phyloP scores from a whole-genome alignment of 805 yeast genomes.

The Yarrowia sp. region DNA sequence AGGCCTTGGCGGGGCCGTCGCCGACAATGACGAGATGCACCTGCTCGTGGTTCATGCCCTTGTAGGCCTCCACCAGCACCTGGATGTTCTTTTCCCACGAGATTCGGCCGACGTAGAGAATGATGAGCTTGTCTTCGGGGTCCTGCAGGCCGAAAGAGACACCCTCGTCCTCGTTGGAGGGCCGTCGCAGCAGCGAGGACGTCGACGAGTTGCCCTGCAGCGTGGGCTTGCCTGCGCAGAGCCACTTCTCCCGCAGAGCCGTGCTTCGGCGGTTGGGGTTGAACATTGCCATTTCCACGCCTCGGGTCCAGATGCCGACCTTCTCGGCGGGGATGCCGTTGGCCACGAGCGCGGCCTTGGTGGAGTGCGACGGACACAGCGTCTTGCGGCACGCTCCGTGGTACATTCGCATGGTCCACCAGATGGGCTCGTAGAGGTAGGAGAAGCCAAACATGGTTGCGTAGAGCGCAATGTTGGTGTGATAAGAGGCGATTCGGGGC shows the following conservation, averaged over 20 bases:
- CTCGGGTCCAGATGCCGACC: slow-evolving; percentile 31
- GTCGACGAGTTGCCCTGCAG: slow-evolving; percentile 11
- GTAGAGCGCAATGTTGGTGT: slow-evolving; percentile 31
- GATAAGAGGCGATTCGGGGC: slow-evolving; percentile 31
- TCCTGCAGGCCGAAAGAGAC: slow-evolving; percentile 26
- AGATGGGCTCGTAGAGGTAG: slow-evolving; percentile 29
- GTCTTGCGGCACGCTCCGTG: slow-evolving; percentile 38
- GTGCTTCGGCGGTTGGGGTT: slow-evolving; percentile 22
- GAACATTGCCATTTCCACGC: slow-evolving; percentile 29
- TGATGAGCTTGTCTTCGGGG: slow-evolving; percentile 21
- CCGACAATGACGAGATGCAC: slow-evolving; percentile 30
- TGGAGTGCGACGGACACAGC: slow-evolving; percentile 37
- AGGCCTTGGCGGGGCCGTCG: slow-evolving; percentile 30
- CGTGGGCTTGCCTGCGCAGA: slow-evolving; percentile 7
- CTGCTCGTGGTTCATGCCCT: slow-evolving; percentile 27
- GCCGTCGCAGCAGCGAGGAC: slow-evolving; percentile 3
- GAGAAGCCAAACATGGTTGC: slow-evolving; percentile 30
- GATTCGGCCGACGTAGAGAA: slow-evolving; percentile 31
- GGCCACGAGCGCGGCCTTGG: slow-evolving; percentile 31
- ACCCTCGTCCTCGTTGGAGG: slow-evolving; percentile 29
- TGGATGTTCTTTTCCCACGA: slow-evolving; percentile 32
- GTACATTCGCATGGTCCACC: slow-evolving; percentile 31
- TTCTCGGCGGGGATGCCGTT: slow-evolving; percentile 28
- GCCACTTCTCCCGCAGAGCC: slow-evolving; percentile 28
- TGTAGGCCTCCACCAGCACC: slow-evolving; percentile 29